Conservation (phyloP, 2,329 filamentous ascomycete genomes). For the Venturia aucupariae region DNA sequence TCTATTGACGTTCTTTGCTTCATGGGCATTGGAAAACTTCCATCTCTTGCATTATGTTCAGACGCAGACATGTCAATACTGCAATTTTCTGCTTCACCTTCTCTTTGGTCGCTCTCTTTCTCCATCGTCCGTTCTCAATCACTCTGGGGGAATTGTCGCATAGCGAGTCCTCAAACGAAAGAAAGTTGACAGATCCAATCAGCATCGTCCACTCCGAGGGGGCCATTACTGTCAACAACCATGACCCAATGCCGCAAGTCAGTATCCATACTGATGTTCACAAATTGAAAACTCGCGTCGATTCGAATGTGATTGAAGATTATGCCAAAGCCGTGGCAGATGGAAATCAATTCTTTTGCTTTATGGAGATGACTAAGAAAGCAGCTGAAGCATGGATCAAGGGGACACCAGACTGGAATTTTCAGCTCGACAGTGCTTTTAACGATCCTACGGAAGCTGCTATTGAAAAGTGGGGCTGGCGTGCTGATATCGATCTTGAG, state of each 20-base stretch:
- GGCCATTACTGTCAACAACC: not conserved
- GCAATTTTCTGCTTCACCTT: not conserved
- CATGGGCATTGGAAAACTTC: not conserved
- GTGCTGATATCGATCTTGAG: not conserved
- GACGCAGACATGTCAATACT: not conserved
- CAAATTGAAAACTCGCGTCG: not conserved
- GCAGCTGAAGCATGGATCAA: not conserved
- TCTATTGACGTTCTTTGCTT: not conserved
- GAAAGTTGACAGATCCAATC: not conserved
- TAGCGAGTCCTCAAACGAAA: not conserved
- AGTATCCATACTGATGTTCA: not conserved
- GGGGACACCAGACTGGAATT: not conserved
- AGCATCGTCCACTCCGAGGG: not conserved
- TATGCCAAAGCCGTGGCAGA: not conserved
- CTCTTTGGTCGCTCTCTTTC: not conserved
- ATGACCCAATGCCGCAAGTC: not conserved
- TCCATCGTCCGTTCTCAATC: not conserved
- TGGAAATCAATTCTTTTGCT: not conserved
- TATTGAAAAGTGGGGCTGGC: not conserved
- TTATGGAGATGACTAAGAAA: not conserved
- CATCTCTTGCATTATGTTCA: not conserved
- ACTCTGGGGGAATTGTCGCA: not conserved
- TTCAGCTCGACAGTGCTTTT: not conserved
- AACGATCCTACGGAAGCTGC: not conserved
- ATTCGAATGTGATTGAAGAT: not conserved